Percentiles rank a stretch among this genome's conserved stretches.
Evolutionary conservation across 495 filamentous ascomycete species (phyloP).

Genomic region (Stereocaulon alpinum): DNA sequence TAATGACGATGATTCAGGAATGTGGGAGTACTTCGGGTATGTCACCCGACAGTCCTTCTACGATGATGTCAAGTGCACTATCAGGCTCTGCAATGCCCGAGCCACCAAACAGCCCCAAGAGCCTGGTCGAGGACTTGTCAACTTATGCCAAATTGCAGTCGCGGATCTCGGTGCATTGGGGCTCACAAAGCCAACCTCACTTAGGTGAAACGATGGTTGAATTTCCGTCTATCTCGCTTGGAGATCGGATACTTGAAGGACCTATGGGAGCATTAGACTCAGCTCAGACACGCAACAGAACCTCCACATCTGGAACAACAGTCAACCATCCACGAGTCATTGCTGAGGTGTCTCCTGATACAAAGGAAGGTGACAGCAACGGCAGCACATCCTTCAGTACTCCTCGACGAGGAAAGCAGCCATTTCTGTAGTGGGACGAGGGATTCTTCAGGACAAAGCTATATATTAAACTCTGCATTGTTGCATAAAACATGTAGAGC

Average conservation of each 20-base stretch:
- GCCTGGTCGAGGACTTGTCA: neutral
- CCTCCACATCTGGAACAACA: slow-evolving; percentile 1
- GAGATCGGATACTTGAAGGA: neutral
- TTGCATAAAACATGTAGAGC: too few relatives aligned
- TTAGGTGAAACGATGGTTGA: neutral
- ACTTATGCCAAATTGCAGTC: neutral
- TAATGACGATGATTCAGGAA: neutral
- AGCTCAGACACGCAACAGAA: slow-evolving; percentile 2
- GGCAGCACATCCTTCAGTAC: neutral
- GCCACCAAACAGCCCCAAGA: neutral
- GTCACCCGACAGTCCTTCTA: neutral
- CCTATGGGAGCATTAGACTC: neutral
- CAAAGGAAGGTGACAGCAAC: neutral
- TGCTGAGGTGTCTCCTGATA: neutral
- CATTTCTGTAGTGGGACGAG: neutral
- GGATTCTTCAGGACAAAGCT: too few relatives aligned
- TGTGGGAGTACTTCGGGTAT: neutral
- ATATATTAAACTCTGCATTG: too few relatives aligned
- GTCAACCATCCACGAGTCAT: neutral
- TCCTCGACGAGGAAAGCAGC: neutral
- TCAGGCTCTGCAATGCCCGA: neutral
- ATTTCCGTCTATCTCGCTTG: neutral
- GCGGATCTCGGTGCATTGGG: neutral
- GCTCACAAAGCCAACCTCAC: neutral
- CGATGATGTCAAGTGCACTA: neutral